Evolutionary conservation across 805 yeast genomes (phyloP).

Genomic region (Zygosaccharomyces siamensis): DNA sequence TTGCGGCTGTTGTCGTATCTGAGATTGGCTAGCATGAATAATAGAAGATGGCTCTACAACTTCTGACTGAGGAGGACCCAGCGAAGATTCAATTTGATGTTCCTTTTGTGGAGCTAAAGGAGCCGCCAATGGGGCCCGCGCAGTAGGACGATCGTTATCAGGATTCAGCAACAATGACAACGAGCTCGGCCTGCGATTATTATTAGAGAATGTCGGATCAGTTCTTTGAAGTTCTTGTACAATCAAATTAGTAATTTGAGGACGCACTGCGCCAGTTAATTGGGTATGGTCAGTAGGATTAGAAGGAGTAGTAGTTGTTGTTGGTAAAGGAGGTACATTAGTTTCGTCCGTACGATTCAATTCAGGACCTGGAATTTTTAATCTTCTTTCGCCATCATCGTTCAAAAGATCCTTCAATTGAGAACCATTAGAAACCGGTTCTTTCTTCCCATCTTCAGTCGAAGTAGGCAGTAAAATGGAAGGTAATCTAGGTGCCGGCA

Average conservation of each 20-base stretch:
- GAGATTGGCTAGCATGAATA: neutral
- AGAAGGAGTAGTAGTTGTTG: neutral
- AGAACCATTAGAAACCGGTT: conserved; percentile 4
- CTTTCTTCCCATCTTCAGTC: neutral
- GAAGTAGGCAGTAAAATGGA: conserved; percentile 27
- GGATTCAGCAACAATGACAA: conserved; percentile 14
- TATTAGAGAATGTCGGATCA: conserved; percentile 5
- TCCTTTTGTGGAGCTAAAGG: neutral
- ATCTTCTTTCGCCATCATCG: conserved; percentile 5
- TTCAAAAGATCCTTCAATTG: conserved; percentile 8
- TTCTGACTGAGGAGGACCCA: neutral
- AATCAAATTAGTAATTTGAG: conserved; percentile 9
- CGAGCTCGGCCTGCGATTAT: conserved; percentile 13
- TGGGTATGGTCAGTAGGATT: conserved; percentile 1
- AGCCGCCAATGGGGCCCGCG: neutral
- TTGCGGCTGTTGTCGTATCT: neutral
- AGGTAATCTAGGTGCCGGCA: conserved; percentile 34
- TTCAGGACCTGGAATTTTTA: neutral
- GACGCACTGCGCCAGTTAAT: conserved; percentile 9
- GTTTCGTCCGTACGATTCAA: neutral
- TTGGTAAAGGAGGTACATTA: neutral
- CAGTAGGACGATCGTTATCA: conserved; percentile 7
- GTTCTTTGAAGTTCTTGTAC: conserved; percentile 12
- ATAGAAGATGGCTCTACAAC: neutral
- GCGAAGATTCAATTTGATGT: neutral